These are phyloP conservation scores for Amphirosellinia nigrospora DNA, from an alignment of 495 filamentous ascomycete genomes.

Conservation along the genomic window DNA sequence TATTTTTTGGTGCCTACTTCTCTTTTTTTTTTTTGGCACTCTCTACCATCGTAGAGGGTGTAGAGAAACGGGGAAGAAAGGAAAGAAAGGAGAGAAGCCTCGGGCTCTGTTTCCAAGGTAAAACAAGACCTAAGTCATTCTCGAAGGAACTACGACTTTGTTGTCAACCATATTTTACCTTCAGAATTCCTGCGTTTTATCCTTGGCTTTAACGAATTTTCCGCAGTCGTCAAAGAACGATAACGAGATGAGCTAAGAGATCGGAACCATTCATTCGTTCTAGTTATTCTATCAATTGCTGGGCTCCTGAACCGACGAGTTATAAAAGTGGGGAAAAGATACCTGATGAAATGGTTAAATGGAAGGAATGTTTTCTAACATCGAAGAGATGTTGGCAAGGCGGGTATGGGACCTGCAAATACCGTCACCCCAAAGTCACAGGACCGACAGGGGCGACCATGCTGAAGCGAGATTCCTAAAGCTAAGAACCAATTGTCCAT, in stretches of 20 bases:
- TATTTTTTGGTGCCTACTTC: not conserved
- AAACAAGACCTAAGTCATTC: not conserved
- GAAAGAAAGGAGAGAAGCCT: not conserved
- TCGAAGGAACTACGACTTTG: not conserved
- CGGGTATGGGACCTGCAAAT: not conserved
- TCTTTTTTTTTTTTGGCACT: not conserved
- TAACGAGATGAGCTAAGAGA: not conserved
- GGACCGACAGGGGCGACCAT: not conserved
- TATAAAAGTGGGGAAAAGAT: no score
- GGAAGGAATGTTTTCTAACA: not conserved
- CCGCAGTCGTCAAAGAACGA: not conserved
- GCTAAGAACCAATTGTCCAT: not conserved
- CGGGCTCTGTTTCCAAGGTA: not conserved
- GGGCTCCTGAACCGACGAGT: no score
- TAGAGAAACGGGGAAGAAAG: not conserved
- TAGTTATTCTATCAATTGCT: no score
- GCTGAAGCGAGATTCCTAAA: no score
- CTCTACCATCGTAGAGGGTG: not conserved
- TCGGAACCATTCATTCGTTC: not conserved
- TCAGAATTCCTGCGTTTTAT: no score
- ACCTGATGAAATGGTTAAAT: not conserved
- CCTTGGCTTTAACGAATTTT: not conserved
- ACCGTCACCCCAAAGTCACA: not conserved
- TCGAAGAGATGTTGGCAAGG: not conserved
- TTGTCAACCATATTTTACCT: not conserved